Evolutionary conservation across 345 rosid species (phyloP).

Genomic region (Microcos paniculata): DNA sequence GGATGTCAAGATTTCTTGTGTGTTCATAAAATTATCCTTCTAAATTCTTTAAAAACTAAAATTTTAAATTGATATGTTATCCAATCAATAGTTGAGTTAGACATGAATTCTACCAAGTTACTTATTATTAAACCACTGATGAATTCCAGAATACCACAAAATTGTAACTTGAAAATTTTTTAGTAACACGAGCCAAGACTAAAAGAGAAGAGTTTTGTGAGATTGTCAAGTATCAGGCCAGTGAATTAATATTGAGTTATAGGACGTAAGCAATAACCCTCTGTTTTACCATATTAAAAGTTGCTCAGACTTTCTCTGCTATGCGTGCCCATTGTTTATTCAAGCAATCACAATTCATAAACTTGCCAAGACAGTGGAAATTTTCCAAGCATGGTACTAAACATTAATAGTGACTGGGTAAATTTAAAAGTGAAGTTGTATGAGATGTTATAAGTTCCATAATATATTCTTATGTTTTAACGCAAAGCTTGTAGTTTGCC

Average conservation of each 20-base stretch:
- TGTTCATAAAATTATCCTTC: neutral
- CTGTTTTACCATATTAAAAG: neutral
- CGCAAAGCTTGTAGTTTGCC: neutral
- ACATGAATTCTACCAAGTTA: neutral
- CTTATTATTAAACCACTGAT: neutral
- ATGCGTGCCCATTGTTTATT: neutral
- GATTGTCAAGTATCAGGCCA: no score
- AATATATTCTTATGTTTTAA: neutral
- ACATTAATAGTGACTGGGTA: neutral
- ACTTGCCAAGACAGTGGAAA: neutral
- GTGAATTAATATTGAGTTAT: neutral
- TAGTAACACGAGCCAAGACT: neutral
- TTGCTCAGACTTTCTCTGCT: neutral
- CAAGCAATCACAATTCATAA: neutral
- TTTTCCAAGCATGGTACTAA: neutral
- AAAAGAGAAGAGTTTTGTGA: no score
- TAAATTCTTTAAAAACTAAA: neutral
- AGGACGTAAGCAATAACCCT: no score
- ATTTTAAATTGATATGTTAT: neutral
- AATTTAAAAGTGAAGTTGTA: slow-evolving; percentile 1
- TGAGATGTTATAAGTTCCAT: neutral
- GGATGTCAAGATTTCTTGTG: neutral
- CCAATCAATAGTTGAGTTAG: neutral
- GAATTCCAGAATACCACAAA: neutral
- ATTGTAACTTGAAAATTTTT: neutral